Conservation (phyloP, 306 rosid genomes). For the Cyamopsis tetragonoloba region DNA sequence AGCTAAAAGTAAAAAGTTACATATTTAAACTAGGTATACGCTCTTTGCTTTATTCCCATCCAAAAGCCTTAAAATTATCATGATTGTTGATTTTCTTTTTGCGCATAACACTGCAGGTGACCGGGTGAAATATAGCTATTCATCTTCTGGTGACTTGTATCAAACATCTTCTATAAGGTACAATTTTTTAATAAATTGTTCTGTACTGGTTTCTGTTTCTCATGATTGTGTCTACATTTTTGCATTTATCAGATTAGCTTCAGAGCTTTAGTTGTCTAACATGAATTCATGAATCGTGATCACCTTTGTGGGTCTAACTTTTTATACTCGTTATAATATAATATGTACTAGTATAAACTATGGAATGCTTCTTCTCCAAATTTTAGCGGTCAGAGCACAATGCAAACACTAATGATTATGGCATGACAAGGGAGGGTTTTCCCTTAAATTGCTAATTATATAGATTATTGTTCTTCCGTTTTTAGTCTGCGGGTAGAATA, state of each 20-base stretch:
- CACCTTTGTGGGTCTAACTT: background rate
- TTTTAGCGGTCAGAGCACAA: background rate
- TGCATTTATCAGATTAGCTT: background rate
- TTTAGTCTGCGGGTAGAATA: background rate
- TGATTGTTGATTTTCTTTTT: constrained; percentile 15
- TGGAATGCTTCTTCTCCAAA: background rate
- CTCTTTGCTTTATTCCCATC: constrained; percentile 6
- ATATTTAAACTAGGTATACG: constrained; percentile 63
- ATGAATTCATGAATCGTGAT: no score
- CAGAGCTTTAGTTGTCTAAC: background rate
- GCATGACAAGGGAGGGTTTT: background rate
- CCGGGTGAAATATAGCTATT: constrained; percentile 60
- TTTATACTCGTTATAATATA: background rate
- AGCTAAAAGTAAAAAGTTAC: constrained; percentile 53
- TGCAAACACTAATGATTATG: background rate
- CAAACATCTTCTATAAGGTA: constrained; percentile 70
- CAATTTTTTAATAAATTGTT: constrained; percentile 12
- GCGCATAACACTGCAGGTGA: constrained; percentile 76
- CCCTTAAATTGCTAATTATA: background rate
- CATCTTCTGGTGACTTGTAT: constrained; percentile 57
- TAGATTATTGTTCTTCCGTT: background rate
- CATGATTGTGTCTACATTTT: background rate
- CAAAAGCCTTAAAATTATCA: background rate
- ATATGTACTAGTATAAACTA: background rate
- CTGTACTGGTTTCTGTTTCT: constrained; percentile 6